Conservation (phyloP, 441 rosid species). For the Macaranga tanarius region DNA sequence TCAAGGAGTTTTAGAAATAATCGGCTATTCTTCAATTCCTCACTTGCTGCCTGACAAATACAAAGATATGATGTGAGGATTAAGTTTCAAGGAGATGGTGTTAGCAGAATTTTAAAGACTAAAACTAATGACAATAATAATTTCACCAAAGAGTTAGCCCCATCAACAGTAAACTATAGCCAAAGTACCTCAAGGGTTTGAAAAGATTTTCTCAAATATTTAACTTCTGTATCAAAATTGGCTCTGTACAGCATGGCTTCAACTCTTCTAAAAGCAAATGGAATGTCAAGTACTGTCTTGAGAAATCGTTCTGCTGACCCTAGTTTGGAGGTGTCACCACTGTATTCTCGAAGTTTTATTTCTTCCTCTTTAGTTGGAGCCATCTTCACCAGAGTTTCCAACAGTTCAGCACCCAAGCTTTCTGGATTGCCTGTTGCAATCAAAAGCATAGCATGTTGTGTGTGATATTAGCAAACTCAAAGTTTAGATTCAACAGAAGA, state of each 20-base stretch:
- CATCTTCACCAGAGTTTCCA: slow-evolving; percentile 94
- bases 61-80: slow-evolving; percentile 7
- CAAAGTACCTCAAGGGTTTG: slow-evolving; percentile 81
- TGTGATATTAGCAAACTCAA: slow-evolving; percentile 19
- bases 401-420: slow-evolving; percentile 83
- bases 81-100: slow-evolving; percentile 10
- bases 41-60: slow-evolving; percentile 68
- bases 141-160: background rate
- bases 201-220: slow-evolving; percentile 80
- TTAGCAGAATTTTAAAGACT: background rate
- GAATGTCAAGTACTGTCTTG: slow-evolving; percentile 82
- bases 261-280: slow-evolving; percentile 90
- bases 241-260: slow-evolving; percentile 96
- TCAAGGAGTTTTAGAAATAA: slow-evolving; percentile 87
- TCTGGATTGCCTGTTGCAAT: slow-evolving; percentile 75
- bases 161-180: slow-evolving; percentile 2
- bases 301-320: slow-evolving; percentile 95
- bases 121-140: background rate
- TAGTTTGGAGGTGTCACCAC: slow-evolving; percentile 65
- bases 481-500: slow-evolving; percentile 3
- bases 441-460: slow-evolving; percentile 13
- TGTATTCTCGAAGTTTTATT: slow-evolving; percentile 80
- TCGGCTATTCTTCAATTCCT: slow-evolving; percentile 85
- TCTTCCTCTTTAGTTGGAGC: slow-evolving; percentile 99
- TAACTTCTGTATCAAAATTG: slow-evolving; percentile 86